A percentile compares a stretch with the other conserved stretches of the same genome.
Conservation (phyloP, 495 filamentous ascomycete genomes). For the Trichoderma reesei region DNA sequence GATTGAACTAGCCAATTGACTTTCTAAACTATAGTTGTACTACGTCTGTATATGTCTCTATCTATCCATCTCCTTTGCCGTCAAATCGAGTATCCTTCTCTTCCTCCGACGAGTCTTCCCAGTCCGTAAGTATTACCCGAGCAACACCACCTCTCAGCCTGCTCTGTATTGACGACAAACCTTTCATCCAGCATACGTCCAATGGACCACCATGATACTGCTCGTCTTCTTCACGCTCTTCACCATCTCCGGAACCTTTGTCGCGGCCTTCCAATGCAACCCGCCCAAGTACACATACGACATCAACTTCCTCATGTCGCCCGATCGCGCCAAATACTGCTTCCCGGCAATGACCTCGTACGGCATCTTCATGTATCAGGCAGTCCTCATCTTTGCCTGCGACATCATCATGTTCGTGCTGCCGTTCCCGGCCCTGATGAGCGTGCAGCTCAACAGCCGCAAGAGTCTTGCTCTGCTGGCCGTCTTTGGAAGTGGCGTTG, state of each 20-base stretch:
- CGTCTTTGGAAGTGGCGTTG: slow-evolving; percentile 11
- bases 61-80: slow-evolving; percentile 9
- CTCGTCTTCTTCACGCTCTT: not conserved
- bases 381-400: slow-evolving; percentile 7
- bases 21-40: slow-evolving; percentile 8
- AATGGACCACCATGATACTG: slow-evolving; percentile 1
- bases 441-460: not conserved
- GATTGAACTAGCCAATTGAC: not conserved
- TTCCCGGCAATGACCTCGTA: slow-evolving; percentile 9
- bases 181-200: not conserved
- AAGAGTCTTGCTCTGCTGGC: slow-evolving; percentile 7
- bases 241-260: slow-evolving; percentile 8
- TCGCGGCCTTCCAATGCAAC: slow-evolving; percentile 14
- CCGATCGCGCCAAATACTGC: slow-evolving; percentile 10
- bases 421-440: slow-evolving; percentile 7
- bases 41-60: slow-evolving; percentile 12
- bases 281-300: slow-evolving; percentile 14
- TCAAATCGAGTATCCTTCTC: slow-evolving; percentile 12
- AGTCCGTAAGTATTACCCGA: slow-evolving; percentile 1
- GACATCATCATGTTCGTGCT: slow-evolving; percentile 13
- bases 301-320: slow-evolving; percentile 9
- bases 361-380: slow-evolving; percentile 10
- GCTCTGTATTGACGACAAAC: not conserved
- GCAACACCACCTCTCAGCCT: not conserved
- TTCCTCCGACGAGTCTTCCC: slow-evolving; percentile 12